Evolutionary conservation across 768 basidiomycete genomes (phyloP).

Genomic region (Mycena kentingensis): DNA sequence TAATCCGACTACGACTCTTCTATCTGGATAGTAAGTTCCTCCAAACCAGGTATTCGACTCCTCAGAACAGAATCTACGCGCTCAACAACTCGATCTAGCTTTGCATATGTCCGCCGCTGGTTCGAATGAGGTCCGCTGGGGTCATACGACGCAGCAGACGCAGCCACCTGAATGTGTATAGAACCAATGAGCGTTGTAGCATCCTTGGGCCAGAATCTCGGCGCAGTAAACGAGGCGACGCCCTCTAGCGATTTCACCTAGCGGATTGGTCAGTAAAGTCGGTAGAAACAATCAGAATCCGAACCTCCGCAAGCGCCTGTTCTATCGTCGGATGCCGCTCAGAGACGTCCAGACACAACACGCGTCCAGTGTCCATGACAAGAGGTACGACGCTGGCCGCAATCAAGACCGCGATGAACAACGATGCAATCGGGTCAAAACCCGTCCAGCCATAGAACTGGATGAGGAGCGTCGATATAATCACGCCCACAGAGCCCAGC

Average conservation of each 20-base stretch:
- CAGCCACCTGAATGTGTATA: slow-evolving; percentile 85
- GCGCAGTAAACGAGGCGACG: slow-evolving; percentile 73
- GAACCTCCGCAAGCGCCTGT: slow-evolving; percentile 63
- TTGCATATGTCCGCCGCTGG: slow-evolving; percentile 52
- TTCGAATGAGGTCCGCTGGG: slow-evolving; percentile 55
- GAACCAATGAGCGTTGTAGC: slow-evolving; percentile 83
- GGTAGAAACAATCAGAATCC: slow-evolving; percentile 22
- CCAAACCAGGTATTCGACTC: slow-evolving; percentile 74
- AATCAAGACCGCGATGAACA: slow-evolving; percentile 95
- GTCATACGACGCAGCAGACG: slow-evolving; percentile 57
- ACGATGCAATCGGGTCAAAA: slow-evolving; percentile 95
- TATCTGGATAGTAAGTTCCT: slow-evolving; percentile 90
- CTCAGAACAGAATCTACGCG: slow-evolving; percentile 74
- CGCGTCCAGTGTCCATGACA: slow-evolving; percentile 88
- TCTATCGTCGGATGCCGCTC: slow-evolving; percentile 56
- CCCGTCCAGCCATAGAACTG: slow-evolving; percentile 98
- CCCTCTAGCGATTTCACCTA: slow-evolving; percentile 79
- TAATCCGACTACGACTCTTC: slow-evolving; percentile 48
- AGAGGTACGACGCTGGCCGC: slow-evolving; percentile 95
- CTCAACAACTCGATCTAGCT: slow-evolving; percentile 72
- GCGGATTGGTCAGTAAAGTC: neutral
- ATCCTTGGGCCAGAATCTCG: slow-evolving; percentile 97
- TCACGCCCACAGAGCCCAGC: slow-evolving; percentile 95
- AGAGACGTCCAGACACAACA: slow-evolving; percentile 86
- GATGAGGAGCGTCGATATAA: slow-evolving; percentile 93